phyloP scores from a whole-genome alignment of 768 basidiomycete genomes.

The Epithele typhae region DNA sequence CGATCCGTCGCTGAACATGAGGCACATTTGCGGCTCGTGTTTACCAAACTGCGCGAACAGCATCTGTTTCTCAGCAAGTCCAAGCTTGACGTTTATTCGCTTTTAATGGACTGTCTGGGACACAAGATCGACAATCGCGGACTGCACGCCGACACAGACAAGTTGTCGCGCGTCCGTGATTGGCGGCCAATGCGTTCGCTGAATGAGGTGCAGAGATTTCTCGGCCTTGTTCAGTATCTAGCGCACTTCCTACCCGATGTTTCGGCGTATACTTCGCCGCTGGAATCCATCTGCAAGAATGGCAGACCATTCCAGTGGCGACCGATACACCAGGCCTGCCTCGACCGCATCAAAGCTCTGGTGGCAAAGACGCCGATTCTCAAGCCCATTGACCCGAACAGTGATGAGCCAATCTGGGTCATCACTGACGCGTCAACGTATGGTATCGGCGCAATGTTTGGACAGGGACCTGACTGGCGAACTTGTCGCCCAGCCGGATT shows the following conservation, averaged over 20 bases:
- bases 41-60: constrained; percentile 24
- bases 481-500: constrained; percentile 24
- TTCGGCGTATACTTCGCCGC: constrained; percentile 27
- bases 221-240: constrained; percentile 38
- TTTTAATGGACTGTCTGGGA: constrained; percentile 33
- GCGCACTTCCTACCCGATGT: constrained; percentile 33
- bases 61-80: constrained; percentile 29
- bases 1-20: constrained; percentile 35
- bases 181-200: constrained; percentile 32
- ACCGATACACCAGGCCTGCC: constrained; percentile 19
- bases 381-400: constrained; percentile 8
- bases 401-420: constrained; percentile 18
- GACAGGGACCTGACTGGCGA: constrained; percentile 25
- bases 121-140: constrained; percentile 37
- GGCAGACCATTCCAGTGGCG: constrained; percentile 23
- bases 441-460: constrained; percentile 19
- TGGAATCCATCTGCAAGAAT: constrained; percentile 27
- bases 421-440: constrained; percentile 17
- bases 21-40: constrained; percentile 28
- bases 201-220: constrained; percentile 35
- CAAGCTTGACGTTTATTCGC: constrained; percentile 32
- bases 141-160: constrained; percentile 33
- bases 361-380: constrained; percentile 11
- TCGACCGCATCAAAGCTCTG: constrained; percentile 17
- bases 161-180: constrained; percentile 27